Percentiles rank a stretch among this genome's conserved stretches.
Conservation (phyloP, 2,329 filamentous ascomycete species). For the Dryadomyces quercivorus region DNA sequence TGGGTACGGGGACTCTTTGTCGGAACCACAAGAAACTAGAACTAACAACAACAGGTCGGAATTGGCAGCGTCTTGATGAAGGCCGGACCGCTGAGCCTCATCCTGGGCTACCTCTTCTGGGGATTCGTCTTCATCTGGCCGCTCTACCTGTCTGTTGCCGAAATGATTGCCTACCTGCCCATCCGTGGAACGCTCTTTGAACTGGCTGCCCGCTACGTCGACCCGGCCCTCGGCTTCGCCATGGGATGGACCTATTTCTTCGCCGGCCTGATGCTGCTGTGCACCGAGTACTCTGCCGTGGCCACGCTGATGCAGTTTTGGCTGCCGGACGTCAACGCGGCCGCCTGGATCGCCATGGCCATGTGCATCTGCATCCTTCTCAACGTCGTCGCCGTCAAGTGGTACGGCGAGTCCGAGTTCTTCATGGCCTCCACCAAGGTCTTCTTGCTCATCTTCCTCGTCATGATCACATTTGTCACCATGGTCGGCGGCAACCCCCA, state of each 20-base stretch:
- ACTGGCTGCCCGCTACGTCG: constrained; percentile 51
- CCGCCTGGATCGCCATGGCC: constrained; percentile 41
- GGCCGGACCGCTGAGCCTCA: constrained; percentile 32
- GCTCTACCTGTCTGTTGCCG: constrained; percentile 52
- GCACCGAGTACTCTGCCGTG: constrained; percentile 26
- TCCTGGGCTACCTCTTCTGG: constrained; percentile 47
- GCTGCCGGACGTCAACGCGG: constrained; percentile 28
- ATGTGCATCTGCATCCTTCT: constrained; percentile 19
- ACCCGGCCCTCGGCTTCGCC: constrained; percentile 49
- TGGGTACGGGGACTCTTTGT: constrained; percentile 24
- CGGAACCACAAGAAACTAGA: too few species aligned
- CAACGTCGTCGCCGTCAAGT: constrained; percentile 21
- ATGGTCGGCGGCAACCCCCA: constrained; percentile 42
- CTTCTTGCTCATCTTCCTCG: constrained; percentile 39
- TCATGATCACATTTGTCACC: constrained; percentile 41
- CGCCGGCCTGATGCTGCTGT: constrained; percentile 25
- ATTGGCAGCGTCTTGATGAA: constrained; percentile 41
- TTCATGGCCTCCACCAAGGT: constrained; percentile 31
- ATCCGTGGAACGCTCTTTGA: constrained; percentile 52
- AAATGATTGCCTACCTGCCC: constrained; percentile 52
- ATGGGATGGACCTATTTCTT: constrained; percentile 31
- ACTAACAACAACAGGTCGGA: constrained; percentile 22
- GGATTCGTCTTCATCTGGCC: constrained; percentile 36
- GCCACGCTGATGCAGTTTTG: constrained; percentile 32
- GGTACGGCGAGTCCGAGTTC: constrained; percentile 28